phyloP scores from a whole-genome alignment of 2,329 filamentous ascomycete genomes.

The Tolypocladium ophioglossoides region DNA sequence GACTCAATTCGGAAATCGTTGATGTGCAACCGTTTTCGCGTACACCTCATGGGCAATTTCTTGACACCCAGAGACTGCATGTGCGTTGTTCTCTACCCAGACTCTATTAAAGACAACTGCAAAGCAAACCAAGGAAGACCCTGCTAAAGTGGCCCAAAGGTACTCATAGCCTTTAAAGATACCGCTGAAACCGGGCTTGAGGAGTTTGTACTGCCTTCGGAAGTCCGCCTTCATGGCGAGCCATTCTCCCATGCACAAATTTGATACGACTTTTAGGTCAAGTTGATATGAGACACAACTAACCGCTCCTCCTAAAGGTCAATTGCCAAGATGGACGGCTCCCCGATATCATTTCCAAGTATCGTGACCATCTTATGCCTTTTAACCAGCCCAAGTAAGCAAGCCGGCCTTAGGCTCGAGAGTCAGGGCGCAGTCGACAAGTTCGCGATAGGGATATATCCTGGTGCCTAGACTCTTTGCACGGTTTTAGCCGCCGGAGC shows the following conservation, averaged over 20 bases:
- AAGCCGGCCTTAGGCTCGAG: background rate
- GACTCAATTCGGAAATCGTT: background rate
- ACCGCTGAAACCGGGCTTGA: background rate
- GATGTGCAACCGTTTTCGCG: background rate
- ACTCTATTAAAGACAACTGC: too few species aligned
- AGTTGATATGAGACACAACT: background rate
- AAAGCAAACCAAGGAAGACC: too few species aligned
- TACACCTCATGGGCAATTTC: background rate
- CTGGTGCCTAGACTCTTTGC: background rate
- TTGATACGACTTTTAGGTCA: background rate
- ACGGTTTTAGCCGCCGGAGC: background rate
- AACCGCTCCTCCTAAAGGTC: background rate
- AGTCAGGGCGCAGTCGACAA: background rate
- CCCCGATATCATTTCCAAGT: background rate
- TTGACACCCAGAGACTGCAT: background rate
- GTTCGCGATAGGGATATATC: background rate
- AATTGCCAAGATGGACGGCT: background rate
- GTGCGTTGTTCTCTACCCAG: background rate
- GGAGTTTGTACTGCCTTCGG: background rate
- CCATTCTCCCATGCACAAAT: background rate
- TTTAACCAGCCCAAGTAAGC: background rate
- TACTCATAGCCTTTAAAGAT: background rate
- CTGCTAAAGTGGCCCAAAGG: too few species aligned
- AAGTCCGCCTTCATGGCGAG: background rate
- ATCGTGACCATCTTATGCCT: background rate